A percentile compares a stretch with the other conserved stretches of the same genome.
These are phyloP conservation scores for Sporodiniella umbellata DNA, from an alignment of 371 early-diverging fungal genomes.

Conservation along the genomic window DNA sequence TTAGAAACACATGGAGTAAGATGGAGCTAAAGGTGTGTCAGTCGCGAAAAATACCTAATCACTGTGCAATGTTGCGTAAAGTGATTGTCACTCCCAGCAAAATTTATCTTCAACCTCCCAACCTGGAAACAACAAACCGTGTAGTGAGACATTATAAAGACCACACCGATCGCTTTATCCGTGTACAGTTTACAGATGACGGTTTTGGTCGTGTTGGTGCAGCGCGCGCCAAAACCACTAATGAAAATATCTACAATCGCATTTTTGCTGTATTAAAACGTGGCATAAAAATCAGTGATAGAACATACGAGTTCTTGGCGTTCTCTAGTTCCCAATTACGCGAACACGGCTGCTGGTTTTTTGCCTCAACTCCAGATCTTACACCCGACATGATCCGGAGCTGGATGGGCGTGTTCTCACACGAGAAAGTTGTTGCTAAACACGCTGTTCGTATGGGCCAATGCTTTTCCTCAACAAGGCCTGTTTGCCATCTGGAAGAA, in stretches of 20 bases:
- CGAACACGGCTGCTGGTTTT: constrained; percentile 75
- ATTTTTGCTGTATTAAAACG: constrained; percentile 45
- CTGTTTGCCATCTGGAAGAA: constrained; percentile 32
- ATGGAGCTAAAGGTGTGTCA: constrained; percentile 16
- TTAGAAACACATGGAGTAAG: constrained; percentile 17
- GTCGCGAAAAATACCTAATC: constrained; percentile 35
- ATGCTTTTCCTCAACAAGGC: constrained; percentile 68
- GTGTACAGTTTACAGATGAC: constrained; percentile 72
- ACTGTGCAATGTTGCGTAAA: constrained; percentile 57
- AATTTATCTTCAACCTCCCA: constrained; percentile 53
- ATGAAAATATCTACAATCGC: constrained; percentile 47
- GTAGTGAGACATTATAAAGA: constrained; percentile 55
- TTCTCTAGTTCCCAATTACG: constrained; percentile 69
- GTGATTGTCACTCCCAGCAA: constrained; percentile 60
- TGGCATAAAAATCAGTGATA: constrained; percentile 60
- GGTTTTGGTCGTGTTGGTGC: constrained; percentile 39
- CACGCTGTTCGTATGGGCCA: constrained; percentile 76
- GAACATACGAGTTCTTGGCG: constrained; percentile 68
- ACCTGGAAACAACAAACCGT: constrained; percentile 65
- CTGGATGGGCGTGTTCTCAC: constrained; percentile 75
- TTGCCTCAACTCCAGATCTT: constrained; percentile 35
- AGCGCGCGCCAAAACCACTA: constrained; percentile 9
- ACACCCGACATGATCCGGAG: constrained; percentile 55
- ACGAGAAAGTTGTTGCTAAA: constrained; percentile 69
- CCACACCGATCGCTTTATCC: constrained; percentile 58